Evolutionary conservation across 805 yeast species (phyloP).

Genomic region (Suhomyces kilbournensis): DNA sequence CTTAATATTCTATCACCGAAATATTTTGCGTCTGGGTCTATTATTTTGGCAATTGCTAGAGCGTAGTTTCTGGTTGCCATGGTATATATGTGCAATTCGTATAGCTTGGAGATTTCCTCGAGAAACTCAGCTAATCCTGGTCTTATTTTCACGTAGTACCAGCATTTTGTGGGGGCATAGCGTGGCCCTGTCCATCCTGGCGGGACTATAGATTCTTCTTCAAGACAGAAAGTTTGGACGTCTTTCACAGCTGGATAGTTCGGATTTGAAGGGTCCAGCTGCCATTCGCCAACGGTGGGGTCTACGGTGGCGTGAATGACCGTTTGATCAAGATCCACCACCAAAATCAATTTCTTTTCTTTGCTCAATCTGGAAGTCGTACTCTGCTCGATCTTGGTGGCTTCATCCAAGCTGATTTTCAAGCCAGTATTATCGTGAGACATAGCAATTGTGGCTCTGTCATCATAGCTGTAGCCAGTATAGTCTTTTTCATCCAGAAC

Average conservation of each 20-base stretch:
- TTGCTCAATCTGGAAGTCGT: slow-evolving; percentile 59
- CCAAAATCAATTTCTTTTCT: slow-evolving; percentile 74
- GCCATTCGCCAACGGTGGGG: slow-evolving; percentile 97
- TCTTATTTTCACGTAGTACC: slow-evolving; percentile 90
- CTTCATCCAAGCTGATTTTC: slow-evolving; percentile 82
- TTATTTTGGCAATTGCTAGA: slow-evolving; percentile 78
- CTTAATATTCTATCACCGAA: slow-evolving; percentile 91
- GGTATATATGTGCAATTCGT: slow-evolving; percentile 92
- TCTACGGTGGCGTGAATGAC: slow-evolving; percentile 97
- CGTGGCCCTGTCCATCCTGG: slow-evolving; percentile 59
- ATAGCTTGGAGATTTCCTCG: slow-evolving; percentile 56
- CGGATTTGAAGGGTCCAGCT: slow-evolving; percentile 78
- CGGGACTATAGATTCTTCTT: slow-evolving; percentile 66
- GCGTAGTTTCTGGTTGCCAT: slow-evolving; percentile 98
- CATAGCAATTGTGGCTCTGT: slow-evolving; percentile 82
- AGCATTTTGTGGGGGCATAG: slow-evolving; percentile 59
- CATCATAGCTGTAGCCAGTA: slow-evolving; percentile 61
- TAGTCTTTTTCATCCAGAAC: slow-evolving; percentile 71
- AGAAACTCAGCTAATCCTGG: slow-evolving; percentile 83
- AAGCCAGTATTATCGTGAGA: slow-evolving; percentile 84
- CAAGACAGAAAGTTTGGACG: slow-evolving; percentile 71
- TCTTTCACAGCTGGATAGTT: slow-evolving; percentile 82
- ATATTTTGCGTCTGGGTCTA: slow-evolving; percentile 82
- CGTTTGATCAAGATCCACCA: slow-evolving; percentile 96
- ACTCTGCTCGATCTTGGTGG: slow-evolving; percentile 71